These are phyloP conservation scores for Wallacemonas rigidus DNA, from an alignment of 208 protist species.

Conservation along the genomic window DNA sequence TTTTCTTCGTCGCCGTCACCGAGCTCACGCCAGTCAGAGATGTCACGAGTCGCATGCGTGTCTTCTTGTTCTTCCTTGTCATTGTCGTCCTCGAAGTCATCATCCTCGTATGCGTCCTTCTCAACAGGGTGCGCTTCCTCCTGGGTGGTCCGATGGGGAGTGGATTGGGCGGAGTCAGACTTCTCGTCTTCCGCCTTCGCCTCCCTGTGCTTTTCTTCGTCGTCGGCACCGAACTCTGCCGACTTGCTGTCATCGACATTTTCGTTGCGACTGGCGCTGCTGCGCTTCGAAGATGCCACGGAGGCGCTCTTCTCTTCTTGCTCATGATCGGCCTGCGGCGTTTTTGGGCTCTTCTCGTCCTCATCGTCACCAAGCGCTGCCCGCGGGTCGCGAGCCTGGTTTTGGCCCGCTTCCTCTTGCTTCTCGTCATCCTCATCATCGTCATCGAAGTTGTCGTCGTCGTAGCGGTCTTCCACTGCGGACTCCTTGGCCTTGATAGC, in stretches of 20 bases:
- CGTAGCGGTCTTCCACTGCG: constrained; percentile 19
- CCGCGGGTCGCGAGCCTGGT: constrained; percentile 18
- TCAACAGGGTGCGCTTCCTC: constrained; percentile 12
- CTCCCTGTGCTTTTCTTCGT: neutral
- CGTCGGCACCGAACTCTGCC: constrained; percentile 8
- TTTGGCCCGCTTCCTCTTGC: neutral
- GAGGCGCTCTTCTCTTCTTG: neutral
- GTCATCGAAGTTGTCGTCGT: constrained; percentile 46
- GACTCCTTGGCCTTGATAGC: constrained; percentile 16
- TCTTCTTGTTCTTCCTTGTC: neutral
- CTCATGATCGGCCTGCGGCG: neutral
- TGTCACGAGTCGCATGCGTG: constrained; percentile 1
- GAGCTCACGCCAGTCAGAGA: neutral
- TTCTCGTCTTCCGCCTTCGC: neutral
- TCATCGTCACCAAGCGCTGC: constrained; percentile 23
- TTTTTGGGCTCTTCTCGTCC: constrained; percentile 9
- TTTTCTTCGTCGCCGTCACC: constrained; percentile 13
- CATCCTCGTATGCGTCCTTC: neutral
- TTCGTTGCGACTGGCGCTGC: neutral
- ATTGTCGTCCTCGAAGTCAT: constrained; percentile 20
- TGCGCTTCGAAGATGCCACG: constrained; percentile 9
- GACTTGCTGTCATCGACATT: constrained; percentile 4
- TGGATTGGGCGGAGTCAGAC: neutral
- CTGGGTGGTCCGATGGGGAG: neutral
- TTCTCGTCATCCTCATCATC: constrained; percentile 13